Conservation (phyloP, 768 basidiomycete species). For the Phlebiopsis gigantea region DNA sequence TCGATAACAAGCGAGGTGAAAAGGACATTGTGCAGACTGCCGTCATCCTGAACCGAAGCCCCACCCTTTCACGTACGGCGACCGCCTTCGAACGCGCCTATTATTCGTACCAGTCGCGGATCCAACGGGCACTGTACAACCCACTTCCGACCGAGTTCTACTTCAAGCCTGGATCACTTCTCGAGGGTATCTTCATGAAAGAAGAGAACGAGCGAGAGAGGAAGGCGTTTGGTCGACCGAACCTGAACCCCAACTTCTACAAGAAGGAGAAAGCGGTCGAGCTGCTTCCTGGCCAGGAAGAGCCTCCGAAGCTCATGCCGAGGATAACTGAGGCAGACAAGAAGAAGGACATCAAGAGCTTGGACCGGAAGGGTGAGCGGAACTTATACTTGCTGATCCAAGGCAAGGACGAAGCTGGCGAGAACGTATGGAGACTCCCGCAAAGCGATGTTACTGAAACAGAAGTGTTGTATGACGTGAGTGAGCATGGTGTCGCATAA, state of each 20-base stretch:
- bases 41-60: slow-evolving; percentile 75
- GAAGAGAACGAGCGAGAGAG: slow-evolving; percentile 72
- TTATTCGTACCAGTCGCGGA: slow-evolving; percentile 76
- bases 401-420: slow-evolving; percentile 36
- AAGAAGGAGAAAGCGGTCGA: slow-evolving; percentile 12
- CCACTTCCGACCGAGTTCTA: slow-evolving; percentile 89
- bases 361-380: slow-evolving; percentile 79
- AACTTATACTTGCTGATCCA: slow-evolving; percentile 86
- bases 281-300: slow-evolving; percentile 35
- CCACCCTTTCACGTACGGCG: slow-evolving; percentile 66
- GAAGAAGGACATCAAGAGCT: slow-evolving; percentile 56
- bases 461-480: slow-evolving; percentile 76
- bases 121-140: slow-evolving; percentile 81
- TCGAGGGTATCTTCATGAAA: slow-evolving; percentile 73
- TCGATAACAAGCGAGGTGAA: slow-evolving; percentile 24
- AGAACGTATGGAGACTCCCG: slow-evolving; percentile 78
- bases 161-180: slow-evolving; percentile 86
- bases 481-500: slow-evolving; percentile 17
- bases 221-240: slow-evolving; percentile 56
- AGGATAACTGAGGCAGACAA: slow-evolving; percentile 58
- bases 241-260: neutral
- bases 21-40: slow-evolving; percentile 48
- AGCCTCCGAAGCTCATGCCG: slow-evolving; percentile 57
- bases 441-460: slow-evolving; percentile 54
- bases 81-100: slow-evolving; percentile 75